Evolutionary conservation across 768 basidiomycete genomes (phyloP), one percentile per base, ranked within the genome.

Genomic region (Serendipita sp.): DNA sequence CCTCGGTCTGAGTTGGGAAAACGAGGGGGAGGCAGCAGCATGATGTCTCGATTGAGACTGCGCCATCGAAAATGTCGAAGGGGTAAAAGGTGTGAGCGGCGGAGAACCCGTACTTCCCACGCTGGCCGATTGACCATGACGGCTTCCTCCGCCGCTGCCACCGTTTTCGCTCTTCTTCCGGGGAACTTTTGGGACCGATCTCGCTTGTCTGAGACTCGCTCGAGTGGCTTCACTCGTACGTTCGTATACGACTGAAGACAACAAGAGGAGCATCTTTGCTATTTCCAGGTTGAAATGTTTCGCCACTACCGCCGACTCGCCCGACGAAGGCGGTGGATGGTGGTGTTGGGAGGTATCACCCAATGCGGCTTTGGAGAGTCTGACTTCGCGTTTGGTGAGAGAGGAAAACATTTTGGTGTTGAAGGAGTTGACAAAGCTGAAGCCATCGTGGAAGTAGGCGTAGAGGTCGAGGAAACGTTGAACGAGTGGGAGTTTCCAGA

Each of bases 181-280:
- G 28, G 56, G 23, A 11, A 60, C 56, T 35, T 60, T 60, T 10
- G 56, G 56, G 2, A 60, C 56, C n/a, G 56, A 60, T n/a, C 35
- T 52, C 0, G 69, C 68, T 28, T 65, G 28, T 10, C 65, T 56
- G 3, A 68, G 60, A n/a, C 66, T 63, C 35, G 64, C 63, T 23
- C 56, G 11, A 28, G 34, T 60, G 16, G 23, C 56, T 10, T 60
- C 28, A 4, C 65, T 66, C 1, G 69, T 70, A 18, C 68, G 69
- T 47, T 69, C 68, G 46, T 70, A 70, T 63, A 68, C 68, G 18
- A 70, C 46, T 2, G 69, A 67, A 10, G 69, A 65, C 38, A 63
- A 3, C n/a, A 63, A 23, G 18, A 63, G 36, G 7, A 45, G 18
- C 63, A 46, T 16, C 44, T 63, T 63, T 32, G 63, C 63, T 10